A percentile compares a stretch with the other conserved stretches of the same genome.
Conservation (phyloP, 495 filamentous ascomycete genomes). For the Hyaloscypha finlandica region DNA sequence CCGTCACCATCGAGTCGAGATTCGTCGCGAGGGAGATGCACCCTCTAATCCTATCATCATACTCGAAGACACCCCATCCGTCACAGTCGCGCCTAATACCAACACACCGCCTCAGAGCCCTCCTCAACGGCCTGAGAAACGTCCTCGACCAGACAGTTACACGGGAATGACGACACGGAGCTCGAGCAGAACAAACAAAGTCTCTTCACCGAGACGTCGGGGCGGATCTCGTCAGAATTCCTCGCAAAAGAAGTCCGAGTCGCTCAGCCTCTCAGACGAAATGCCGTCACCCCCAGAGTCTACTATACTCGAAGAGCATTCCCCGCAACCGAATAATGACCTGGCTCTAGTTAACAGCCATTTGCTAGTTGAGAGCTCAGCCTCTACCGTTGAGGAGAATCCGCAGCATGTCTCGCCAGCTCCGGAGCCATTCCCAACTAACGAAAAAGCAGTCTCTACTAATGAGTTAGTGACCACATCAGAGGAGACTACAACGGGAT, state of each 20-base stretch:
- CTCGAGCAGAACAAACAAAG: slow-evolving; percentile 10
- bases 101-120: slow-evolving; percentile 10
- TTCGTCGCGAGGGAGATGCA: slow-evolving; percentile 9
- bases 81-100: slow-evolving; percentile 14
- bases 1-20: slow-evolving; percentile 20
- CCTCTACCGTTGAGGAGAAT: slow-evolving; percentile 18
- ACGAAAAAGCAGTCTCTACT: slow-evolving; percentile 19
- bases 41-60: slow-evolving; percentile 13
- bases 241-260: slow-evolving; percentile 5
- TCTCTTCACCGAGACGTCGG: slow-evolving; percentile 8
- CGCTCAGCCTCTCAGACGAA: slow-evolving; percentile 11
- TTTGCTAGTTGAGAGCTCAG: slow-evolving; percentile 12
- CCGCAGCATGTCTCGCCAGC: slow-evolving; percentile 16
- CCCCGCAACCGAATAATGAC: slow-evolving; percentile 18
- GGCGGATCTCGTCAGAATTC: slow-evolving; percentile 17
- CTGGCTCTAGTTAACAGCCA: slow-evolving; percentile 4
- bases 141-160: slow-evolving; percentile 3
- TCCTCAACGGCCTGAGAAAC: slow-evolving; percentile 10
- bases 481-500: slow-evolving; percentile 7
- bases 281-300: too few species aligned
- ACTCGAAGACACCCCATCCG: slow-evolving; percentile 18
- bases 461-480: not conserved
- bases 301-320: not conserved
- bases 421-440: slow-evolving; percentile 12
- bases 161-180: not conserved